Percentiles rank a stretch among this genome's conserved stretches.
Evolutionary conservation across 345 rosid genomes (phyloP).

Genomic region (Gossypium raimondii): DNA sequence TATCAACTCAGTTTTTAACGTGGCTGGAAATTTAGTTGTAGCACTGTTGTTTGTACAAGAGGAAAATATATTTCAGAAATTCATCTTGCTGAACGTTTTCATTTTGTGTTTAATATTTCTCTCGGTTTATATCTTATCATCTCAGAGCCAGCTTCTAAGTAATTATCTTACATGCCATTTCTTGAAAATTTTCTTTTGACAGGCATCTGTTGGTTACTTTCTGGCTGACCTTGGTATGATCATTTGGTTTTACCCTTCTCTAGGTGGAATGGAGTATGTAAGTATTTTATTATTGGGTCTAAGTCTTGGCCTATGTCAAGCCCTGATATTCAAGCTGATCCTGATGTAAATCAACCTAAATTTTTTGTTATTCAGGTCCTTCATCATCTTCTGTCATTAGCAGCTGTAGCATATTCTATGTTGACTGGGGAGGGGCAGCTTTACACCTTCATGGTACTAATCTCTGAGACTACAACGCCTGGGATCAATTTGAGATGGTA

Average conservation of each 20-base stretch:
- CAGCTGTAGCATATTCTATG: constrained; percentile 49
- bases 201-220: constrained; percentile 62
- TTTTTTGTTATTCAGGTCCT: constrained; percentile 32
- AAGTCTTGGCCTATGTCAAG: neutral
- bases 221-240: constrained; percentile 53
- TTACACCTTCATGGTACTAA: constrained; percentile 52
- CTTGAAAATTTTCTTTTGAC: constrained; percentile 13
- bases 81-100: neutral
- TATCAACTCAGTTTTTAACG: neutral
- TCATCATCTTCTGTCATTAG: constrained; percentile 48
- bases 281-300: constrained; percentile 19
- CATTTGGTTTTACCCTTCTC: constrained; percentile 55
- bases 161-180: neutral
- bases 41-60: neutral
- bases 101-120: neutral
- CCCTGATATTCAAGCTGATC: neutral
- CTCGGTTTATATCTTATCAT: neutral
- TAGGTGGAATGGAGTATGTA: constrained; percentile 61
- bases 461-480: constrained; percentile 60
- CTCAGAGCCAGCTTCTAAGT: neutral
- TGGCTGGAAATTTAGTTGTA: neutral
- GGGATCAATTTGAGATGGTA: constrained; percentile 67
- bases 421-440: constrained; percentile 51
- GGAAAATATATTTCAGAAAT: neutral
- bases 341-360: constrained; percentile 2